A percentile compares a stretch with the other conserved stretches of the same genome.
These are phyloP conservation scores for Stagonosporopsis cucurbitacearum DNA, from an alignment of 2,329 filamentous ascomycete genomes.

Conservation along the genomic window DNA sequence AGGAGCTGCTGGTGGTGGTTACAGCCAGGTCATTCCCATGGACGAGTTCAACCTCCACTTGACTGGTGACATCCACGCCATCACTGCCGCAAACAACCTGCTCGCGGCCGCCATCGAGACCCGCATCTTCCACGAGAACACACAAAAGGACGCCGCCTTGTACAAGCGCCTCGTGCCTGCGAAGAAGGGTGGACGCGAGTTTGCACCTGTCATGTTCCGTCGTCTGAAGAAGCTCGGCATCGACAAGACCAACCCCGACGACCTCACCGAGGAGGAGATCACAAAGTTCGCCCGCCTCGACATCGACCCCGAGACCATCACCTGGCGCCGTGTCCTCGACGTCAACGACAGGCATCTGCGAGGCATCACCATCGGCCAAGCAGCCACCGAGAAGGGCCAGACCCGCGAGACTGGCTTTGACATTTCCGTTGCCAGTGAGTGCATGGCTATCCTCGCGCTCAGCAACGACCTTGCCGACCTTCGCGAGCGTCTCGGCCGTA, in stretches of 20 bases:
- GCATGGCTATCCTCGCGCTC: conserved; percentile 96
- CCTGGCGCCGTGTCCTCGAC: conserved; percentile 93
- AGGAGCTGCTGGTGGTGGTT: conserved; percentile 93
- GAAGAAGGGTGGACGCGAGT: conserved; percentile 88
- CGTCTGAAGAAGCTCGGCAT: conserved; percentile 96
- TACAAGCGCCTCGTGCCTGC: conserved; percentile 86
- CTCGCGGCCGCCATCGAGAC: conserved; percentile 96
- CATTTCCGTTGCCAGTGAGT: conserved; percentile 96
- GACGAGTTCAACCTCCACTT: conserved; percentile 99
- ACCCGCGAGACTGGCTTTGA: conserved; percentile 92
- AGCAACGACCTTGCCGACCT: conserved; percentile 88
- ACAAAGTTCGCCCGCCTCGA: conserved; percentile 88
- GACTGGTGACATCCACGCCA: conserved; percentile 97
- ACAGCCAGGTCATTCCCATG: conserved; percentile 99
- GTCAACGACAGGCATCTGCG: conserved; percentile 96
- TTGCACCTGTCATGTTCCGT: conserved; percentile 89
- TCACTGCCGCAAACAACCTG: conserved; percentile 95
- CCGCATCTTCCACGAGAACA: conserved; percentile 96
- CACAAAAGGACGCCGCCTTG: conserved; percentile 86
- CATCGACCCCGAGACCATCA: conserved; percentile 96
- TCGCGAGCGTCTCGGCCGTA: conserved; percentile 89
- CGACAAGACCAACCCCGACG: conserved; percentile 89
- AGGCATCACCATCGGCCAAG: conserved; percentile 85
- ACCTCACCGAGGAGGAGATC: conserved; percentile 89
- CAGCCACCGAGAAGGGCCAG: conserved; percentile 87